These are phyloP conservation scores for Emericellopsis terricola DNA, from an alignment of 495 filamentous ascomycete species.

Conservation along the genomic window DNA sequence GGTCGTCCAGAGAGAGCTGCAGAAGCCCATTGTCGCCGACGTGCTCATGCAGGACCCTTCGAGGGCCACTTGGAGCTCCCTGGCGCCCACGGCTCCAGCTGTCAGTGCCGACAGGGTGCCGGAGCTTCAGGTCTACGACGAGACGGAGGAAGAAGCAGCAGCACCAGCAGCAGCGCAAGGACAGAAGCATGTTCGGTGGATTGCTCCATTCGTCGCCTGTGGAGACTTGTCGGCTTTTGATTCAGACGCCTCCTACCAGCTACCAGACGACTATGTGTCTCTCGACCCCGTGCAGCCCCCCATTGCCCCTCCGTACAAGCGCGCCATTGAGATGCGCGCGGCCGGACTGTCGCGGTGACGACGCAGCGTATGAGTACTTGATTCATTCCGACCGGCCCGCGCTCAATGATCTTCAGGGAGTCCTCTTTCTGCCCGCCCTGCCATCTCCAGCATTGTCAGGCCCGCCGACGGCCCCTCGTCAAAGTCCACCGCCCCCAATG, in stretches of 20 bases:
- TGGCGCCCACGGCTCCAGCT: constrained; percentile 5
- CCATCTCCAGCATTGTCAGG: constrained; percentile 14
- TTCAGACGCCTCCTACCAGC: constrained; percentile 78
- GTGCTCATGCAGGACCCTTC: constrained; percentile 18
- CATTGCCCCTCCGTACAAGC: constrained; percentile 86
- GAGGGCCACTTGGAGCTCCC: constrained; percentile 22
- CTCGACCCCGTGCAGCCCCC: constrained; percentile 92
- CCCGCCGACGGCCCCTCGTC: constrained; percentile 7
- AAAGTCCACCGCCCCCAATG: constrained; percentile 25
- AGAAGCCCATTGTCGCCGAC: constrained; percentile 16
- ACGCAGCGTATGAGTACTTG: too few relatives aligned
- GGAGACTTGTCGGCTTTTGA: constrained; percentile 91
- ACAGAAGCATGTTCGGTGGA: constrained; percentile 45
- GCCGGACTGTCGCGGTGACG: too few relatives aligned
- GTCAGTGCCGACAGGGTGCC: constrained; percentile 38
- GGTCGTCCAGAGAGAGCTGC: constrained; percentile 16
- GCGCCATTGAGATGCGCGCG: constrained; percentile 62
- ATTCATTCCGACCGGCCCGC: neutral
- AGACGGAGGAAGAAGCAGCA: constrained; percentile 16
- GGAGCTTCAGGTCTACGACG: constrained; percentile 31
- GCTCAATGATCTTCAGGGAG: neutral
- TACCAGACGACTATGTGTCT: constrained; percentile 56
- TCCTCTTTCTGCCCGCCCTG: constrained; percentile 5
- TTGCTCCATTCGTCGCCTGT: constrained; percentile 87
- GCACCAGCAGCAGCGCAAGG: constrained; percentile 20